Evolutionary conservation across 495 filamentous ascomycete genomes (phyloP), one percentile per base, ranked within the genome.

Genomic region (Daldinia grandis): DNA sequence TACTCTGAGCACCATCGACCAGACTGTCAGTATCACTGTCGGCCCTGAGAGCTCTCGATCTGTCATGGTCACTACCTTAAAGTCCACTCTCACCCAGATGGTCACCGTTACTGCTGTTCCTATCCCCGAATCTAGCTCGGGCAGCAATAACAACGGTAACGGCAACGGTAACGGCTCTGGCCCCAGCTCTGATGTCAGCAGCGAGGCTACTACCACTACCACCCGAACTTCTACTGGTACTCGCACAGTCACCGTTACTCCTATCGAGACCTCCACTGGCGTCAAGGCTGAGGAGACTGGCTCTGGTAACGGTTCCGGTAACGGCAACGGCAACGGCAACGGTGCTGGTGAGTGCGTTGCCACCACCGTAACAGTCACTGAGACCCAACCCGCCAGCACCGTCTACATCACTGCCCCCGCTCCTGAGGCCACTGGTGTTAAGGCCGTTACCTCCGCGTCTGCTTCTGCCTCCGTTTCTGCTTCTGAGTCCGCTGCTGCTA

Each of bases 351-450:
- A 76, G 42, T 78, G 78, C 25, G 67, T 74, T 21, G 76, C 78
- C 47, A 75, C 59, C 30, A 74, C 77, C 35, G 78, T 79, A 9
- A 81, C 80, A 55, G 74, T 80, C 51, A 83, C 84, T 33, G 57
- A 71, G 64, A 68, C 77, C 30, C 68, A 71, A 5, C 66, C 75
- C 1, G 73, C 75, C 25, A 61, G 57, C 62, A 83, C 82, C 55
- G 77, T 84, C 65, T 83, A 81, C 76, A 69, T 85, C 33, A 85
- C 82, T 12, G 74, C 82, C 17, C 68, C 71, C 1, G 74, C 79
- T 17, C 68, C 72, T 4, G 63, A 56, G 37, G 31, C 53, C 9
- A 68, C 64, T 63, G 60, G 50, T 10, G 42, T 37, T 56, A 66
- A 68, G 50, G 66, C 40, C 15, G 55, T 67, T 33, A 35, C 65